phyloP scores from a whole-genome alignment of 1,284 basidiomycete genomes.

The Neonothopanus nambi region DNA sequence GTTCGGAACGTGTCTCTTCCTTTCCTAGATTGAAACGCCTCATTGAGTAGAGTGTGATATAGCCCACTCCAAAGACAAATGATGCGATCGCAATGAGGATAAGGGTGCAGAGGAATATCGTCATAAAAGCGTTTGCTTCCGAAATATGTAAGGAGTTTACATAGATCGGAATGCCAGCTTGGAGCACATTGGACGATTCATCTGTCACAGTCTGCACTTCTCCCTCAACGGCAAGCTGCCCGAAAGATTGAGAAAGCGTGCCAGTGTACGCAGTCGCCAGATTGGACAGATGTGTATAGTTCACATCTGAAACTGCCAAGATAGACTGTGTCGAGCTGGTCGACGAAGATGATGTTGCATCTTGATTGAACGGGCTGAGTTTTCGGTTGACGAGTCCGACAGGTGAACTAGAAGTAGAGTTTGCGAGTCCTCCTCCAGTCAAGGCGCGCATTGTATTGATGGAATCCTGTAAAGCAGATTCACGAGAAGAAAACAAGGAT shows the following conservation, averaged over 20 bases:
- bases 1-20: conserved; percentile 28
- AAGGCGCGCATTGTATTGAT: conserved; percentile 81
- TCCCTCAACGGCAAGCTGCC: background rate
- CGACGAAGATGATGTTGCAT: conserved; percentile 10
- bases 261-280: too few species aligned
- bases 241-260: too few species aligned
- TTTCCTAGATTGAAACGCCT: conserved; percentile 30
- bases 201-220: conserved; percentile 50
- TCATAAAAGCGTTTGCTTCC: conserved; percentile 83
- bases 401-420: conserved; percentile 54
- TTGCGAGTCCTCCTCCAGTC: conserved; percentile 77
- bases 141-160: conserved; percentile 74
- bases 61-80: conserved; percentile 54
- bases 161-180: conserved; percentile 82
- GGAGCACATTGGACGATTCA: conserved; percentile 61
- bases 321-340: background rate
- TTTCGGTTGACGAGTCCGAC: conserved; percentile 78
- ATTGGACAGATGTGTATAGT: conserved; percentile 9
- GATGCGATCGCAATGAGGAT: conserved; percentile 61
- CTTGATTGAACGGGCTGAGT: conserved; percentile 74
- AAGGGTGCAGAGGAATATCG: conserved; percentile 71
- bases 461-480: conserved; percentile 67
- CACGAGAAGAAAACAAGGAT: conserved; percentile 68
- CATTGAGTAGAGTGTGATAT: conserved; percentile 39
- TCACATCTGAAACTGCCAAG: background rate